Percentiles rank a stretch among this genome's conserved stretches.
Evolutionary conservation across 225 moss, liverwort and hornwort species (phyloP).

Genomic region (Marchantia paleacea): DNA sequence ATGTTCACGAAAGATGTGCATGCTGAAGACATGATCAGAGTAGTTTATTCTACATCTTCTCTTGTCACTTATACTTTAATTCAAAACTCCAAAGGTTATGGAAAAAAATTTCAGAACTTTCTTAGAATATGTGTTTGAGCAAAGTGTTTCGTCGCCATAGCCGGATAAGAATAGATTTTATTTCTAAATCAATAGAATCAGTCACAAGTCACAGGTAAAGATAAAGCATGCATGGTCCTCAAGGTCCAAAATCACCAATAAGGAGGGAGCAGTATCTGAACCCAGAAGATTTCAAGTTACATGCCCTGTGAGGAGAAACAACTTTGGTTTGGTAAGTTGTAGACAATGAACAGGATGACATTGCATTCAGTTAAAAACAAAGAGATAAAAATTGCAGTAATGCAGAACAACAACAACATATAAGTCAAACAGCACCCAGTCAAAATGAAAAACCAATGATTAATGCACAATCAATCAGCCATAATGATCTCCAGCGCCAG

Average conservation of each 20-base stretch:
- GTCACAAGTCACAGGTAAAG: not conserved
- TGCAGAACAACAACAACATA: too few relatives aligned
- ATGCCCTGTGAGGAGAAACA: too few relatives aligned
- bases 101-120: not conserved
- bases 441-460: constrained; percentile 3
- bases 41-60: not conserved
- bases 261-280: too few relatives aligned
- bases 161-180: not conserved
- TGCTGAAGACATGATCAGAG: not conserved
- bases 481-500: not conserved
- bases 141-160: not conserved
- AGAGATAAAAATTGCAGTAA: too few relatives aligned
- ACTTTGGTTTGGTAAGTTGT: too few relatives aligned
- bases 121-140: not conserved
- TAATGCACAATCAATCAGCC: constrained; percentile 7
- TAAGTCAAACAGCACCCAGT: not conserved
- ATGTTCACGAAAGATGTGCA: not conserved
- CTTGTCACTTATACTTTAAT: not conserved
- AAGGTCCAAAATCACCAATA: too few relatives aligned
- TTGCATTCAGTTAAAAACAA: too few relatives aligned
- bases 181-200: not conserved
- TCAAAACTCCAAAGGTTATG: not conserved
- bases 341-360: too few relatives aligned
- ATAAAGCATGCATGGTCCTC: too few relatives aligned
- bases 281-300: too few relatives aligned